Base-by-base conservation (phyloP, 495 filamentous ascomycete genomes). In the Lasiosphaeris hirsuta region DNA sequence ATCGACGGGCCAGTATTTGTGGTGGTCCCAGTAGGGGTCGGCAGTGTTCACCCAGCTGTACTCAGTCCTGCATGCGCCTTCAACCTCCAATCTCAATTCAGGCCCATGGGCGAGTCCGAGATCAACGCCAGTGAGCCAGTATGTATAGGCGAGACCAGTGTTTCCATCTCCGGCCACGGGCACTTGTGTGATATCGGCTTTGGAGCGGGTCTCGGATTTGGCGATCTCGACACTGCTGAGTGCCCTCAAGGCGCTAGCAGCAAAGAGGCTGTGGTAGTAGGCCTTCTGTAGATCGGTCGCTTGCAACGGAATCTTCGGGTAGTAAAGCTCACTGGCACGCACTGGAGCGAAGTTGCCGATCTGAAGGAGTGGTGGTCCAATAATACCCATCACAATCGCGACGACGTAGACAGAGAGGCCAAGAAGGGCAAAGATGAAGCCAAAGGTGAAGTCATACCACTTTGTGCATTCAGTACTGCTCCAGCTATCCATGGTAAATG, bases 401-500 rank as follows among this genome's bases (percentile, higher is more conserved):
- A 15, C 35, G 18, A 48, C 17, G 7, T 49, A 19, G 17, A 57
- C 45, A 10, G 18, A 11, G 11, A 57, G 36, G 33, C 34, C 33
- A n/a, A 57, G 54, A 4, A 39, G 8, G 19, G 35, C 44, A 19
- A 57, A 37, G 7, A 57, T 3, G 14, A 49, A 14, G 11, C 54
- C 54, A 7, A 57, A 57, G 7, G 42, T 10, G 8, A 19, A 23
- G 36, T 57, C 54, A 17, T 39, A 45, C 54, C 54, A 57, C 4
- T 43, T 49, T 8, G 54, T 36, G 34, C 30, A 35, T 11, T 35
- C n/a, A n/a, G 30, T 49, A 7, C 15, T 38, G 2, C 54, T 45
- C 54, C 48, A 49, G 54, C 54, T 57, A 14, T 50, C 54, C 14
- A 19, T 49, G 43, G 54, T 57, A 19, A 48, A 57, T 43, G 11